Percentiles rank a stretch among this genome's conserved stretches.
Conservation (phyloP, 441 rosid species). For the Raphanus hybrid region DNA sequence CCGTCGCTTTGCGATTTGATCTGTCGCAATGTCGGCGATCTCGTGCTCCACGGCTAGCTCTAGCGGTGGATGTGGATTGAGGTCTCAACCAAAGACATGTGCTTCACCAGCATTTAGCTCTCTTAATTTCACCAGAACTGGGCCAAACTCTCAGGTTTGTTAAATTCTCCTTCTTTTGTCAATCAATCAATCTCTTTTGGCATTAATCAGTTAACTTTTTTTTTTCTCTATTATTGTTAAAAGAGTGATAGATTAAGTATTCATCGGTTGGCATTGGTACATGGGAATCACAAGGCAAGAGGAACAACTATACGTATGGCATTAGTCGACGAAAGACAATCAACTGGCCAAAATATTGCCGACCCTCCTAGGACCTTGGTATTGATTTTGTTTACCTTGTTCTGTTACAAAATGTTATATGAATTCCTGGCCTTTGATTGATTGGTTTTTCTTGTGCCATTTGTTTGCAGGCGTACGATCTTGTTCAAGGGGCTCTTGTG, state of each 20-base stretch:
- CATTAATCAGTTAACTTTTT: neutral
- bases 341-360: slow-evolving; percentile 45
- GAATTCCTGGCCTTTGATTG: neutral
- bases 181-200: no score
- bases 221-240: neutral
- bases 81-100: slow-evolving; percentile 23
- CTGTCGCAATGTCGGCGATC: slow-evolving; percentile 51
- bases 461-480: slow-evolving; percentile 77
- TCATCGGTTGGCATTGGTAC: slow-evolving; percentile 41
- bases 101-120: neutral
- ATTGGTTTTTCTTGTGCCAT: slow-evolving; percentile 8
- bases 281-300: slow-evolving; percentile 38
- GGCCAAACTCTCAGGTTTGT: slow-evolving; percentile 50
- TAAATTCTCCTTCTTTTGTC: neutral
- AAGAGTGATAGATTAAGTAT: slow-evolving; percentile 50
- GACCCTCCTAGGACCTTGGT: slow-evolving; percentile 71
- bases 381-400: slow-evolving; percentile 7
- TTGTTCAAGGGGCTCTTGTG: slow-evolving; percentile 90
- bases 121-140: slow-evolving; percentile 32
- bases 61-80: slow-evolving; percentile 21
- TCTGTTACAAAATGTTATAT: neutral
- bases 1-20: neutral
- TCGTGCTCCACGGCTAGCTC: slow-evolving; percentile 43
- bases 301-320: slow-evolving; percentile 55
- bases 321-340: slow-evolving; percentile 73